A percentile compares a stretch with the other conserved stretches of the same genome.
Evolutionary conservation across 306 rosid genomes (phyloP).

Genomic region (Quercus agrifolia): DNA sequence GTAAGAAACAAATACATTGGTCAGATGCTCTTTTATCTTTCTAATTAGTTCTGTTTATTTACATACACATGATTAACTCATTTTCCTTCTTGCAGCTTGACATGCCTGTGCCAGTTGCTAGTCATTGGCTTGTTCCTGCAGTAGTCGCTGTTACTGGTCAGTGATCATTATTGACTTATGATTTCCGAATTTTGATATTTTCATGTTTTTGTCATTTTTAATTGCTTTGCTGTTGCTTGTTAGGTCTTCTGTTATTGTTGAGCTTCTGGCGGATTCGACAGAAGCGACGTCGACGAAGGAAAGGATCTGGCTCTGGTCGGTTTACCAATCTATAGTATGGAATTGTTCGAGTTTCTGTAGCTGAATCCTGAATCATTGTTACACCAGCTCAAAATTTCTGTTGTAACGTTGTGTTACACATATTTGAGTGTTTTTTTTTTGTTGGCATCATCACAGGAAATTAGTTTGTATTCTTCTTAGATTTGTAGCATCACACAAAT

Average conservation of each 20-base stretch:
- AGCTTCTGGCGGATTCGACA: conserved; percentile 90
- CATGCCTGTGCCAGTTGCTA: conserved; percentile 58
- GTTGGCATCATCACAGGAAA: conserved; percentile 24
- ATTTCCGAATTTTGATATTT: background rate
- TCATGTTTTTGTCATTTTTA: background rate
- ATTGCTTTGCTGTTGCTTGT: conserved; percentile 4
- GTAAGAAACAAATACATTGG: conserved; percentile 40
- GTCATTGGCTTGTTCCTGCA: conserved; percentile 81
- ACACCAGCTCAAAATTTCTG: conserved; percentile 14
- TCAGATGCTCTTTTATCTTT: background rate
- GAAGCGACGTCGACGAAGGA: conserved; percentile 73
- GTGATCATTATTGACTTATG: conserved; percentile 20
- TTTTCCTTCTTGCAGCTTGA: conserved; percentile 58
- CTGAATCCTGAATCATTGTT: conserved; percentile 25
- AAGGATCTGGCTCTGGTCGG: conserved; percentile 63
- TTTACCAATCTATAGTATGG: conserved; percentile 53
- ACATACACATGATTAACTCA: conserved; percentile 16
- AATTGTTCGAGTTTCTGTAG: background rate
- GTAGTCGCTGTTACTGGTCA: conserved; percentile 65
- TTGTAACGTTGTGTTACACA: conserved; percentile 32
- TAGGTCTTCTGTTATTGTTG: conserved; percentile 61
- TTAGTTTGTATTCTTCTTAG: conserved; percentile 21
- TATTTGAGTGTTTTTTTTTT: conserved; percentile 8
- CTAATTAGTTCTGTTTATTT: background rate
- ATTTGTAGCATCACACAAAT: conserved; percentile 3